These are phyloP conservation scores for Vigna hirtella DNA, from an alignment of 306 rosid genomes.

Conservation along the genomic window DNA sequence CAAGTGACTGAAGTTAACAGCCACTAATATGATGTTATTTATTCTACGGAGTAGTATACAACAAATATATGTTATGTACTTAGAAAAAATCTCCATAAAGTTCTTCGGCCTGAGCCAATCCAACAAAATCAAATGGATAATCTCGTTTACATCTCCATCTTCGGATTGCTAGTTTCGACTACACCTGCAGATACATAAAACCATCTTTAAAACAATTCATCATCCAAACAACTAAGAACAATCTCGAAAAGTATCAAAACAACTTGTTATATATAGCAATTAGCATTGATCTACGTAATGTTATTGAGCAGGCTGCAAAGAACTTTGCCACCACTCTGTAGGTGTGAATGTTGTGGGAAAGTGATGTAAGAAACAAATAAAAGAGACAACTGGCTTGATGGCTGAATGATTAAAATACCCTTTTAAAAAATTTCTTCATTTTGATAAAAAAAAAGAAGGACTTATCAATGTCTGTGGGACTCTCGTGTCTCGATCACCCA, in stretches of 20 bases:
- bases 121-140: slow-evolving; percentile 48
- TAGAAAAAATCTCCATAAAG: slow-evolving; percentile 50
- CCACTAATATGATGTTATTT: slow-evolving; percentile 54
- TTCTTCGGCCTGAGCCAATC: slow-evolving; percentile 49
- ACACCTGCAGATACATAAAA: slow-evolving; percentile 66
- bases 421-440: slow-evolving; percentile 9
- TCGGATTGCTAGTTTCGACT: slow-evolving; percentile 66
- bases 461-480: slow-evolving; percentile 48
- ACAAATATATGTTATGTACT: slow-evolving; percentile 70
- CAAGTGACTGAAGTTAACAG: slow-evolving; percentile 45
- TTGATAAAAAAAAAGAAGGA: slow-evolving; percentile 40
- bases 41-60: slow-evolving; percentile 65
- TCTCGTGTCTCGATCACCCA: slow-evolving; percentile 40
- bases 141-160: slow-evolving; percentile 74
- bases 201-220: slow-evolving; percentile 41
- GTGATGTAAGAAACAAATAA: slow-evolving; percentile 8
- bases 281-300: slow-evolving; percentile 7
- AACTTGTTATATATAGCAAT: not conserved
- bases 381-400: slow-evolving; percentile 27
- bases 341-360: slow-evolving; percentile 18
- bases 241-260: not conserved
- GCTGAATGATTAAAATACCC: slow-evolving; percentile 26
- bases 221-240: too few species aligned
- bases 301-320: slow-evolving; percentile 45
- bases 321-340: slow-evolving; percentile 26